These are phyloP conservation scores for Mortierella hygrophila DNA, from an alignment of 192 early-diverging fungal genomes.

Conservation along the genomic window DNA sequence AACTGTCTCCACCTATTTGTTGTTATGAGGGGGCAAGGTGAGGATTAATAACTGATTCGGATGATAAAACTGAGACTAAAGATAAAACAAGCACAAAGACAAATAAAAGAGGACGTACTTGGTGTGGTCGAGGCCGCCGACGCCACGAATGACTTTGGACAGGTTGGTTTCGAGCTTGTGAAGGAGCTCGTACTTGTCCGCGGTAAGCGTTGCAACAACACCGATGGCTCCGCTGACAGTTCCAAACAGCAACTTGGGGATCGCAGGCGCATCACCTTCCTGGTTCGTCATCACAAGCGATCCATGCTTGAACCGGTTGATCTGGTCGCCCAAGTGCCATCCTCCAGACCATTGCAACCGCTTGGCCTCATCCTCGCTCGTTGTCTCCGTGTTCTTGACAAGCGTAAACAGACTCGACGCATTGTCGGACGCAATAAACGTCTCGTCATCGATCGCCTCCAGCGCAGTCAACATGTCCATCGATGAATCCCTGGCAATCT, in stretches of 20 bases:
- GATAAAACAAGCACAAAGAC: neutral
- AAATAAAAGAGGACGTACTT: constrained; percentile 57
- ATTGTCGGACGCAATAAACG: constrained; percentile 73
- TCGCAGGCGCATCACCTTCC: constrained; percentile 68
- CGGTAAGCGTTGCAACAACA: constrained; percentile 75
- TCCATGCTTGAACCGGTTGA: constrained; percentile 84
- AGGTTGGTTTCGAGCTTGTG: constrained; percentile 76
- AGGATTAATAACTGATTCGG: neutral
- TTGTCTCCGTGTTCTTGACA: constrained; percentile 62
- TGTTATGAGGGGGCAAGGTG: too few species aligned
- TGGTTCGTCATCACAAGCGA: constrained; percentile 82
- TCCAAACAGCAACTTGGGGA: constrained; percentile 74
- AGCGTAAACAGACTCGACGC: constrained; percentile 71
- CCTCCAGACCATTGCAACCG: constrained; percentile 72
- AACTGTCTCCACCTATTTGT: constrained; percentile 73
- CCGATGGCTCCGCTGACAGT: constrained; percentile 89
- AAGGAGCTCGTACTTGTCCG: constrained; percentile 69
- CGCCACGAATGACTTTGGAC: constrained; percentile 61
- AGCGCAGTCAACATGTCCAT: constrained; percentile 76
- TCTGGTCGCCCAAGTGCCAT: constrained; percentile 83
- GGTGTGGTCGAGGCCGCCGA: constrained; percentile 73
- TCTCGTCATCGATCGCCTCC: constrained; percentile 68
- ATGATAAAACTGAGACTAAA: neutral
- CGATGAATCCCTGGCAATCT: constrained; percentile 72
- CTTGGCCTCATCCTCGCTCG: constrained; percentile 63